Evolutionary conservation across 257 asterid species (phyloP).

Genomic region (Osmanthus fragrans): DNA sequence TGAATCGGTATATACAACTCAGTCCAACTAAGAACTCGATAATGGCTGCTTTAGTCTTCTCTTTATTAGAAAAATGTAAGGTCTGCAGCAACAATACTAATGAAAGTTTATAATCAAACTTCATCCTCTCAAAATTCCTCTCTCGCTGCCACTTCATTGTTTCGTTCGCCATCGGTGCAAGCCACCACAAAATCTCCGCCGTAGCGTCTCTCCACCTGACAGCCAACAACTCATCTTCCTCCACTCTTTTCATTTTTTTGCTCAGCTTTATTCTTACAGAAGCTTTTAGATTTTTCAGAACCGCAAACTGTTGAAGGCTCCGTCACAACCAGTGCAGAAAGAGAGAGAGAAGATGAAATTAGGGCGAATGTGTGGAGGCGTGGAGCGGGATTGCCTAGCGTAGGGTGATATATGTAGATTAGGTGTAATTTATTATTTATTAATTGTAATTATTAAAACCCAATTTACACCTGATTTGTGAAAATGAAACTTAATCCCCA

Average conservation of each 20-base stretch:
- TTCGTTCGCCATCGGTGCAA: slow-evolving; percentile 71
- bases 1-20: slow-evolving; percentile 69
- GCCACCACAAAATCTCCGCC: slow-evolving; percentile 72
- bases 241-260: slow-evolving; percentile 49
- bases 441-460: no score
- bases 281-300: slow-evolving; percentile 58
- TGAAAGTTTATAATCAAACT: slow-evolving; percentile 47
- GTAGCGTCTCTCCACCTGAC: slow-evolving; percentile 77
- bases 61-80: slow-evolving; percentile 55
- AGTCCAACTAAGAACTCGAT: slow-evolving; percentile 74
- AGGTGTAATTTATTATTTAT: no score
- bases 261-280: slow-evolving; percentile 62
- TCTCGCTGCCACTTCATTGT: slow-evolving; percentile 78
- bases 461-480: no score
- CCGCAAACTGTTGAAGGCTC: slow-evolving; percentile 71
- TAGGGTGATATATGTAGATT: no score
- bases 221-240: slow-evolving; percentile 51
- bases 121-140: slow-evolving; percentile 67
- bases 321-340: slow-evolving; percentile 29
- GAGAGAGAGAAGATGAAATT: no score
- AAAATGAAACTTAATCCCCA: no score
- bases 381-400: no score
- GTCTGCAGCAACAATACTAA: slow-evolving; percentile 62
- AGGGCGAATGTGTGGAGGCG: no score
- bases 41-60: slow-evolving; percentile 52